Evolutionary conservation across 2,329 filamentous ascomycete species (phyloP).

Genomic region (Triangularia setosa): DNA sequence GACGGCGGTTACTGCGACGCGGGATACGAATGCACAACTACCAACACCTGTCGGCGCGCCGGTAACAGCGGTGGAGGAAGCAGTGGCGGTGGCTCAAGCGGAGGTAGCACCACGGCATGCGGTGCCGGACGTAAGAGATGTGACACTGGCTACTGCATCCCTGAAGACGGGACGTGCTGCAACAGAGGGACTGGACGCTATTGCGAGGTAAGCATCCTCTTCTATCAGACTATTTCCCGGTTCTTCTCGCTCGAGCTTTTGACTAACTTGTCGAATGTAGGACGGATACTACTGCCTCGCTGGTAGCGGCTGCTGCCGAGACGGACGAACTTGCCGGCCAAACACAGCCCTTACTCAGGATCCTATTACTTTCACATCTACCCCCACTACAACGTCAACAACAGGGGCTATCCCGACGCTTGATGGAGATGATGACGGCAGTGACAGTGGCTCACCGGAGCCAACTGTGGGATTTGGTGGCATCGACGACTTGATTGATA

Average conservation of each 20-base stretch:
- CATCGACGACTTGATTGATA: not conserved
- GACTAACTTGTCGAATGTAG: not conserved
- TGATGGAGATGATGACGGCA: not conserved
- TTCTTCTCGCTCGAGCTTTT: not conserved
- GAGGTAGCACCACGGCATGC: constrained; percentile 11
- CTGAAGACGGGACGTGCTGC: constrained; percentile 11
- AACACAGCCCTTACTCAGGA: not conserved
- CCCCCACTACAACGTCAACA: not conserved
- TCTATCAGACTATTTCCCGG: not conserved
- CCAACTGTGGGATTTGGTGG: not conserved
- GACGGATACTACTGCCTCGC: constrained; percentile 12
- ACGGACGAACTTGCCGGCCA: constrained; percentile 11
- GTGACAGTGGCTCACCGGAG: not conserved
- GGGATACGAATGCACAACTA: constrained; percentile 28
- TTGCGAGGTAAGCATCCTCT: constrained; percentile 11
- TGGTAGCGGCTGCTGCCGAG: constrained; percentile 10
- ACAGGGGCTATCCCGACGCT: not conserved
- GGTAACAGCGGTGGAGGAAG: constrained; percentile 22
- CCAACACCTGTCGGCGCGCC: constrained; percentile 23
- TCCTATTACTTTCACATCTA: not conserved
- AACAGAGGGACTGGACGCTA: constrained; percentile 11
- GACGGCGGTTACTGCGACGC: constrained; percentile 30
- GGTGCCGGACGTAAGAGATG: not conserved
- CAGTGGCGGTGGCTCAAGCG: constrained; percentile 13
- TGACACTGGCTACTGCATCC: constrained; percentile 14